Conservation (phyloP, 2,329 filamentous ascomycete genomes). For the Neofusicoccum sp. region DNA sequence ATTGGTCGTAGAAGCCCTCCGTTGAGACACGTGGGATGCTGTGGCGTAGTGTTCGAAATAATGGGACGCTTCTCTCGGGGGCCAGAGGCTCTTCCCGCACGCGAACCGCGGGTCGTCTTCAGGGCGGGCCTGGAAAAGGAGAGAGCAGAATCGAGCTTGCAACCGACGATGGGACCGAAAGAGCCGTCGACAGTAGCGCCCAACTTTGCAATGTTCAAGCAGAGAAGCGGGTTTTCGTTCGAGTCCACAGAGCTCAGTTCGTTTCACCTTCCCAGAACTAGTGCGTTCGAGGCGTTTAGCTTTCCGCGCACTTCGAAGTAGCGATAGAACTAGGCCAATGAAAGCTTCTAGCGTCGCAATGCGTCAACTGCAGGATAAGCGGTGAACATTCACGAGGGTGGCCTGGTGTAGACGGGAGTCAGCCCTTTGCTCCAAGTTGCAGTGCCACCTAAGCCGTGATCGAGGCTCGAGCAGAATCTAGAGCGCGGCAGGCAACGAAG, state of each 20-base stretch:
- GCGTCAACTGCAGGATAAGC: not conserved
- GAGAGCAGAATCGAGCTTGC: not conserved
- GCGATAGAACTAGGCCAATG: not conserved
- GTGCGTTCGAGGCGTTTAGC: conserved; percentile 2
- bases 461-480: not conserved
- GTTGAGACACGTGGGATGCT: not conserved
- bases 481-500: not conserved
- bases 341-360: not conserved
- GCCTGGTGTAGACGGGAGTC: not conserved
- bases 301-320: not conserved
- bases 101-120: not conserved
- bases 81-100: not conserved
- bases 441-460: not conserved
- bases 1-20: not conserved
- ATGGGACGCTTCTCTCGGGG: not conserved
- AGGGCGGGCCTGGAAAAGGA: not conserved
- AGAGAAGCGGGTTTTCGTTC: not conserved
- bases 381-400: not conserved
- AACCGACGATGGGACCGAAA: too few species aligned
- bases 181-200: too few species aligned
- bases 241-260: not conserved
- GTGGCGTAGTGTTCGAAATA: not conserved
- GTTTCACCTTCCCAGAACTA: not conserved
- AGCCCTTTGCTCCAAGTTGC: not conserved
- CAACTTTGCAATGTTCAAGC: not conserved